Base-by-base conservation (phyloP, 345 rosid genomes). In the Syzygium aromaticum region DNA sequence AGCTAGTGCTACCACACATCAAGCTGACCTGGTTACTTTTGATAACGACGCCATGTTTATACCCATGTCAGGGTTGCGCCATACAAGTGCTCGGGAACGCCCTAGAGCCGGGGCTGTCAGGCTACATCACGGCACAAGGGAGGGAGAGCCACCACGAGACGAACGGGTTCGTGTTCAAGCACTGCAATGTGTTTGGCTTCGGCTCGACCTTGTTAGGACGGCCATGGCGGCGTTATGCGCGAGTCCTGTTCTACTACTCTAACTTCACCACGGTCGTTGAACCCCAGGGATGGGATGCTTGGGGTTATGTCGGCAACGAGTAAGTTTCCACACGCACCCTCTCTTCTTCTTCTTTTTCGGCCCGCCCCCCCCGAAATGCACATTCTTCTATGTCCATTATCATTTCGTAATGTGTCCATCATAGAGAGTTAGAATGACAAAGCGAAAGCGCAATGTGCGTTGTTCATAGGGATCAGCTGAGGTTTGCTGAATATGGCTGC, bases 61-160 rank as follows among this genome's bases (percentile, higher is more conserved):
- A 6, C 40, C 46, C 46, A 5, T 83, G 84, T 61, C 59, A 96
- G 98, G 89, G 54, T 22, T 95, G 97, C 87, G 77, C 84, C 23
- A 91, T 96, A 85, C 90, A 91, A 52, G 93, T 91, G 54, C 64
- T 93, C 27, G 97, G 96, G 51, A 85, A 82, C 4, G 85, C 57
- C 23, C 51, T 94, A 43, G 53, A 86, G 86, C 57, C 88, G 5
- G 94, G 93, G 8, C 15, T 89, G 14, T 1, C 84, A 3, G 98
- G 98, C 8, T 93, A n/a, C 86, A 91, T 94, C 33, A 92, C 96
- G 86, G 96, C 95, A 27, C 96, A 95, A 46, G 94, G 93, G 86
- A 92, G 98, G 89, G 43, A 14, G 0, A 83, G 59, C 43, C 91
- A 91, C 25, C 30, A 46, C 5, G 96, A 93, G 8, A 8, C 90